Base-by-base conservation (phyloP, 164 flowering plant species). In the Aristolochia californica region DNA sequence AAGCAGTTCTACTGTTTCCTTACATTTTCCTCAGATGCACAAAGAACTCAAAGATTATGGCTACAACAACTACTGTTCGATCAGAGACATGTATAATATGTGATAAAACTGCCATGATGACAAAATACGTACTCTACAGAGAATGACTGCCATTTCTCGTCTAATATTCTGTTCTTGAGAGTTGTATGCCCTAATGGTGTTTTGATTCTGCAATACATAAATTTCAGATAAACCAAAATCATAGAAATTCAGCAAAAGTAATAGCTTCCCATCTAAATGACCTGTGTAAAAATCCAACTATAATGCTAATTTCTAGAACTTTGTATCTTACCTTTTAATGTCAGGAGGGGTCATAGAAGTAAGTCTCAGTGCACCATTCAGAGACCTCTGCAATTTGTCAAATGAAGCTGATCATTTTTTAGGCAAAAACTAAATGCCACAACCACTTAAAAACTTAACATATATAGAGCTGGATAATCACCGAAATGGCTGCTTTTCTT, bases 321-420 rank as follows among this genome's bases (percentile, higher is more conserved):
- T 34, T 34, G 1, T 13, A 23, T 50, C 28, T 22, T 11, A 87
- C 91, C 87, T 83, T 67, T 18, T 74, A 55, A 59, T 75, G 68
- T 75, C 78, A 52, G 70, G 68, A 45, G 75, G n/a, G n/a, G n/a
- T 64, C 34, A 53, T 63, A 18, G 75, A 64, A 55, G 62, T 64
- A 61, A 56, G 69, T 68, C 68, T 78, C 60, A 70, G 61, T 60
- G 60, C n/a, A 27, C 65, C 70, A 61, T 55, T 70, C 50, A 63
- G 64, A 58, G 84, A 74, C 56, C 68, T 82, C 95, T 87, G 73
- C 71, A 67, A 13, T 60, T 63, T 53, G 38, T 55, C 40, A 63
- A 56, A 67, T 20, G 54, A 60, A 53, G 53, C 30, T 48, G 18
- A 25, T 64, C 43, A 61, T 63, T 55, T n/a, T 23, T 47, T 26